Conservation (phyloP, 495 filamentous ascomycete genomes). For the Penicillium taxi region DNA sequence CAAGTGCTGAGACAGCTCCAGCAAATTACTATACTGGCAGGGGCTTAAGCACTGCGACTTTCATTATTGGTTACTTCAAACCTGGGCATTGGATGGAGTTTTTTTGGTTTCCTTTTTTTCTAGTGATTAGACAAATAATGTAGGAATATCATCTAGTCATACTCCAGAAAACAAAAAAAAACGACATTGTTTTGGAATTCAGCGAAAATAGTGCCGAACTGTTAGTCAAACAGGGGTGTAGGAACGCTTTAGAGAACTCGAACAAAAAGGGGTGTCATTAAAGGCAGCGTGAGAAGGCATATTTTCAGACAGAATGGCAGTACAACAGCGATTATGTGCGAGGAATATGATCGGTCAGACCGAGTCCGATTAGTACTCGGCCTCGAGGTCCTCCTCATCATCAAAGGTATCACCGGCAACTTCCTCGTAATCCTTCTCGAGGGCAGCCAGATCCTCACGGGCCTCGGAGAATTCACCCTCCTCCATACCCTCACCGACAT, state of each 20-base stretch:
- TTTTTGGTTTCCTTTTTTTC: not conserved
- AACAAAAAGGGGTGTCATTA: constrained; percentile 27
- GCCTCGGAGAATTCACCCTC: constrained; percentile 91
- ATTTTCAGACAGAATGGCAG: constrained; percentile 19
- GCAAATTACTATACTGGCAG: too few relatives aligned
- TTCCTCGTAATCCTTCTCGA: constrained; percentile 91
- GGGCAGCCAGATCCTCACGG: constrained; percentile 78
- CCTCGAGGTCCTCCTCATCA: constrained; percentile 47
- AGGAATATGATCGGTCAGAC: not conserved
- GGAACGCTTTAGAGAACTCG: constrained; percentile 21
- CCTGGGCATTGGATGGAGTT: constrained; percentile 9
- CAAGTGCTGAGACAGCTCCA: constrained; percentile 52
- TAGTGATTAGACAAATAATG: constrained; percentile 1
- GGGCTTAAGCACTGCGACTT: too few relatives aligned
- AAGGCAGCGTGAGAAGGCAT: constrained; percentile 12
- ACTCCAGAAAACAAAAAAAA: constrained; percentile 3
- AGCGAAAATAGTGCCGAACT: constrained; percentile 5
- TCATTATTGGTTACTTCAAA: constrained; percentile 1
- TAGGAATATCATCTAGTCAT: not conserved
- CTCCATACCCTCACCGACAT: constrained; percentile 94
- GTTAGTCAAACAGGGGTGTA: constrained; percentile 7
- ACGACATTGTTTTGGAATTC: constrained; percentile 4
- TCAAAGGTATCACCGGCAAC: constrained; percentile 68
- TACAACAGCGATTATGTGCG: constrained; percentile 14
- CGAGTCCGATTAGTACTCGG: constrained; percentile 54